phyloP scores from a whole-genome alignment of 305 asterid species.

The Stenogyne calaminthoides region DNA sequence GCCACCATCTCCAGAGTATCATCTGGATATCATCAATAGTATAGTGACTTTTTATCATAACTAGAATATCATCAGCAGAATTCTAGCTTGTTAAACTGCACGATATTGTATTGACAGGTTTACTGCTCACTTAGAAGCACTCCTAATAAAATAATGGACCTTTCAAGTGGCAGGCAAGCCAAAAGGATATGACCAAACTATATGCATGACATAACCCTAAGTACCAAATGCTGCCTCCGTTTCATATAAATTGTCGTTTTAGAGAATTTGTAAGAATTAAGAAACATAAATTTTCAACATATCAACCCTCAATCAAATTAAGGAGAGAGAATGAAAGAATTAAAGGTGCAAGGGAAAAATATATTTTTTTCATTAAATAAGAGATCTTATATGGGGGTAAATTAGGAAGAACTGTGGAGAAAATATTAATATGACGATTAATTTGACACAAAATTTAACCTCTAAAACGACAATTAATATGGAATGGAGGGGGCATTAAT shows the following conservation, averaged over 20 bases:
- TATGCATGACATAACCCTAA: constrained; percentile 6
- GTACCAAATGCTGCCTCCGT: not conserved
- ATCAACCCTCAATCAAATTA: too few species aligned
- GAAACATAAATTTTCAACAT: too few species aligned
- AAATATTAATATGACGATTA: too few species aligned
- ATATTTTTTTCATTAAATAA: too few species aligned
- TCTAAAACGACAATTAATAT: too few species aligned
- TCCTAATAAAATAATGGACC: constrained; percentile 4
- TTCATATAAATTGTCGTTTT: too few species aligned
- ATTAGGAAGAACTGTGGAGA: too few species aligned
- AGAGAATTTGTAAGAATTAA: too few species aligned
- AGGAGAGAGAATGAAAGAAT: too few species aligned
- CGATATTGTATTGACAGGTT: constrained; percentile 7
- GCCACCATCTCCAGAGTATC: constrained; percentile 9
- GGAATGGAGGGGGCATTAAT: not conserved
- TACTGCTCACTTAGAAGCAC: not conserved
- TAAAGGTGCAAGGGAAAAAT: too few species aligned
- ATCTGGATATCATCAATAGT: constrained; percentile 9
- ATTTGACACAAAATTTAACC: too few species aligned
- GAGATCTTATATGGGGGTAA: too few species aligned
- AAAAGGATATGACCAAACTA: constrained; percentile 18
- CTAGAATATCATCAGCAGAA: constrained; percentile 8
- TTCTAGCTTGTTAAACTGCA: constrained; percentile 7
- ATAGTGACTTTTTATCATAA: constrained; percentile 9
- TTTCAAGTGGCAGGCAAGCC: constrained; percentile 19